phyloP scores from a whole-genome alignment of 306 rosid genomes.

The Trifolium pratense region DNA sequence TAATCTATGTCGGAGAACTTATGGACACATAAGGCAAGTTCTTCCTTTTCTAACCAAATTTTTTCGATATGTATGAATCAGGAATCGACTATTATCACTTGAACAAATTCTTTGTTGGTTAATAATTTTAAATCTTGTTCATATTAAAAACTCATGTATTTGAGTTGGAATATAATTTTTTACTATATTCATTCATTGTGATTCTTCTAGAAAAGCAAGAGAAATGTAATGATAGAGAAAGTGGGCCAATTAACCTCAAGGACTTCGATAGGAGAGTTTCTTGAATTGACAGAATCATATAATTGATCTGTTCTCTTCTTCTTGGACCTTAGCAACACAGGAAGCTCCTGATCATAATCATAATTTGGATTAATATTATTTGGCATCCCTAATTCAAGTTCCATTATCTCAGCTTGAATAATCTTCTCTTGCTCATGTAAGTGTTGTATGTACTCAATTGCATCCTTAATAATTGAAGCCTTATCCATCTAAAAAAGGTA shows the following conservation, averaged over 20 bases:
- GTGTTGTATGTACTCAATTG: conserved; percentile 78
- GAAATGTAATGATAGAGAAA: background rate
- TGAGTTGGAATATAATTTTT: background rate
- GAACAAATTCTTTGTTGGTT: too few relatives aligned
- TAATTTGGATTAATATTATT: conserved; percentile 16
- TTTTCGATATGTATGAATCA: too few relatives aligned
- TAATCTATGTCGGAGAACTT: too few relatives aligned
- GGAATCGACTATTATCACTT: too few relatives aligned
- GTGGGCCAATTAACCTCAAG: conserved; percentile 56
- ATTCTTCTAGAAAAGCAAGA: background rate
- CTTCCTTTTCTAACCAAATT: too few relatives aligned
- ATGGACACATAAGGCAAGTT: too few relatives aligned
- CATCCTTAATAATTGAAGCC: conserved; percentile 94
- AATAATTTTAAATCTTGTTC: too few relatives aligned
- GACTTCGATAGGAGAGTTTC: conserved; percentile 69
- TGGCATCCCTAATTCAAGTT: conserved; percentile 72
- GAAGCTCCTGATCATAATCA: conserved; percentile 61
- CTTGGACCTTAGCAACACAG: conserved; percentile 70
- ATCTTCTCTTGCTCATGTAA: conserved; percentile 79
- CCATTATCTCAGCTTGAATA: conserved; percentile 71
- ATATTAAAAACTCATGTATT: too few relatives aligned
- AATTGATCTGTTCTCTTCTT: conserved; percentile 67
- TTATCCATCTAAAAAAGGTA: conserved; percentile 78
- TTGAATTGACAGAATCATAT: conserved; percentile 52
- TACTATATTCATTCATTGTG: background rate